Base-by-base conservation (phyloP, 2,329 filamentous ascomycete species). In the Pestalotiopsis sp. region DNA sequence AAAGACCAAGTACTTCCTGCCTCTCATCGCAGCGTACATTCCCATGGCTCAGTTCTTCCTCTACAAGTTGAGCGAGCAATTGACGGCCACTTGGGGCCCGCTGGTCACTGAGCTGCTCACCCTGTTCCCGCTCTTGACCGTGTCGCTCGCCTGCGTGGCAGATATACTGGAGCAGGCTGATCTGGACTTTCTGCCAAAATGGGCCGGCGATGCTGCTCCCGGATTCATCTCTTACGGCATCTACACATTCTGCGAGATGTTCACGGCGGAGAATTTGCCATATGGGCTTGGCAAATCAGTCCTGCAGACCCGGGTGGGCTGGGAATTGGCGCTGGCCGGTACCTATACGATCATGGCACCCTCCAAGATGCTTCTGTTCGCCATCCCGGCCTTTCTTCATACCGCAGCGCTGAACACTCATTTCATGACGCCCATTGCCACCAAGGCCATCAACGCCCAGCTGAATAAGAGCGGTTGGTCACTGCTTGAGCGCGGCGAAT, bases 401-500 rank as follows among this genome's bases (percentile, higher is more conserved):
- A 91, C 92, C 0, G 83, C 90, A 38, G 83, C 91, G 45, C 85
- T 90, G 66, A 98, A 98, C 78, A 87, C 91, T 0, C 94, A 97
- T 77, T 83, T 93, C 65, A 87, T 89, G 63, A 87, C 90, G 1
- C 83, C 87, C 0, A 83, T 84, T 72, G 89, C 90, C 0, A 89
- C 90, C 0, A 79, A 83, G 1, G 81, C 85, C 0, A 82, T 96
- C 49, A 95, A 97, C 75, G 81, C 82, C 4, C 91, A 89, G 0
- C 82, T 98, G 58, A 80, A 83, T 23, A 80, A 84, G 1, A 85
- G 92, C 45, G 89, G 91, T 17, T 98, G 91, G 87, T 87, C 89
- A 1, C 81, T 98, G 1, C 78, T 98, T 59, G 95, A 94, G 62
- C 90, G 96, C 12, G 86, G 89, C 72, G 96, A 98, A 80, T 97